Percentiles rank a stretch among this genome's conserved stretches.
phyloP scores from a whole-genome alignment of 2,329 filamentous ascomycete species.

The Cladosporium sp. region DNA sequence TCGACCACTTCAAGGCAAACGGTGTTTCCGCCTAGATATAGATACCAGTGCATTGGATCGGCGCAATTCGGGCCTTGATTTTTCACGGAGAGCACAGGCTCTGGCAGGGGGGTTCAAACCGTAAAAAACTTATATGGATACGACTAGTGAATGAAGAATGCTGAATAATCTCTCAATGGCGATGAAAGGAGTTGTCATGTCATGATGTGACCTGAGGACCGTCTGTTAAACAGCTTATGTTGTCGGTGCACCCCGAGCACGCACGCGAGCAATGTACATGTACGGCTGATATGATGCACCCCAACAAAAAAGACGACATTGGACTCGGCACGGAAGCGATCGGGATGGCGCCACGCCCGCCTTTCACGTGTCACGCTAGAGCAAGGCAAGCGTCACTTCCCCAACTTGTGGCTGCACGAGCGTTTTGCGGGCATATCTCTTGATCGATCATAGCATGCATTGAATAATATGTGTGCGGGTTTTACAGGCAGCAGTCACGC shows the following conservation, averaged over 20 bases:
- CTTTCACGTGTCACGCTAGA: background rate
- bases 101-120: background rate
- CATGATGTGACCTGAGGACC: background rate
- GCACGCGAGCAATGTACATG: background rate
- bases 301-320: background rate
- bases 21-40: conserved; percentile 7
- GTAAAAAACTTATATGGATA: conserved; percentile 7
- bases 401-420: conserved; percentile 5
- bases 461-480: background rate
- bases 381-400: conserved; percentile 12
- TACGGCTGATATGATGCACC: background rate
- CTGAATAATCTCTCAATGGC: background rate
- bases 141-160: conserved; percentile 4
- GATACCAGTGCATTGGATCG: conserved; percentile 10
- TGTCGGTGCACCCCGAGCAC: background rate
- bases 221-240: background rate
- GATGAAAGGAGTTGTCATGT: background rate
- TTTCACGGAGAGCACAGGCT: conserved; percentile 6
- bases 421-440: background rate
- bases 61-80: conserved; percentile 10
- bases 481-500: background rate
- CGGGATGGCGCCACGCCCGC: background rate
- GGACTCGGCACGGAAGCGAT: conserved; percentile 3
- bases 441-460: background rate
- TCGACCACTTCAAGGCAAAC: conserved; percentile 12